These are phyloP conservation scores for Pythium dissotocum DNA, from an alignment of 352 stramenopile genomes.

Conservation along the genomic window DNA sequence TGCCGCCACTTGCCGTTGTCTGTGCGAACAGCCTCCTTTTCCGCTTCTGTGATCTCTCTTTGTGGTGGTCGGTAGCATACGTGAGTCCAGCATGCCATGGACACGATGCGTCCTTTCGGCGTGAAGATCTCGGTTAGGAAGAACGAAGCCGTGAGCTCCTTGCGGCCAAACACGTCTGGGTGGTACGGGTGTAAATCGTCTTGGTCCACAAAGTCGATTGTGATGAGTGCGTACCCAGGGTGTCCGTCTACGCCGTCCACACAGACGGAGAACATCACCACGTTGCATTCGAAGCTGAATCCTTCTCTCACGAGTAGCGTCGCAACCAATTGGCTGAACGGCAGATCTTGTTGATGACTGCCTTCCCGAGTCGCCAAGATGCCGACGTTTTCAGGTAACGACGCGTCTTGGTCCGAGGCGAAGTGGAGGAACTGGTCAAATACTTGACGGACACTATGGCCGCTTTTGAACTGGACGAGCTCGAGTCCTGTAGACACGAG, in stretches of 20 bases:
- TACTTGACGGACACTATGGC: conserved; percentile 15
- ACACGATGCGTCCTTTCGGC: neutral
- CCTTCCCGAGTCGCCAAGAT: neutral
- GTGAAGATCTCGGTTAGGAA: neutral
- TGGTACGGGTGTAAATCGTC: neutral
- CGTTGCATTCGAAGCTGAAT: neutral
- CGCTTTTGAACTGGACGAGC: conserved; percentile 11
- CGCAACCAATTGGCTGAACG: no score
- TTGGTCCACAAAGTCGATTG: neutral
- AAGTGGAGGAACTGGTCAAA: conserved; percentile 13
- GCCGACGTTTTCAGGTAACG: neutral
- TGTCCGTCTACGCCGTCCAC: neutral
- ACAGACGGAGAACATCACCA: neutral
- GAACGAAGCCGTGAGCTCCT: neutral
- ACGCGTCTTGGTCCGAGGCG: neutral
- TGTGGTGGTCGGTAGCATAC: neutral
- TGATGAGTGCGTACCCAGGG: neutral
- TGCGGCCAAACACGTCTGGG: neutral
- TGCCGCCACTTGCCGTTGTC: neutral
- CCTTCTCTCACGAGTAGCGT: neutral
- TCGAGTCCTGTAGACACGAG: conserved; percentile 1
- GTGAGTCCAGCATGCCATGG: neutral
- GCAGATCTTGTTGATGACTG: neutral
- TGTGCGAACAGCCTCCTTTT: neutral
- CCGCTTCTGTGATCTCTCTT: neutral